Base-by-base conservation (phyloP, 169 alveolate genomes). In the Nephromyces sp. region DNA sequence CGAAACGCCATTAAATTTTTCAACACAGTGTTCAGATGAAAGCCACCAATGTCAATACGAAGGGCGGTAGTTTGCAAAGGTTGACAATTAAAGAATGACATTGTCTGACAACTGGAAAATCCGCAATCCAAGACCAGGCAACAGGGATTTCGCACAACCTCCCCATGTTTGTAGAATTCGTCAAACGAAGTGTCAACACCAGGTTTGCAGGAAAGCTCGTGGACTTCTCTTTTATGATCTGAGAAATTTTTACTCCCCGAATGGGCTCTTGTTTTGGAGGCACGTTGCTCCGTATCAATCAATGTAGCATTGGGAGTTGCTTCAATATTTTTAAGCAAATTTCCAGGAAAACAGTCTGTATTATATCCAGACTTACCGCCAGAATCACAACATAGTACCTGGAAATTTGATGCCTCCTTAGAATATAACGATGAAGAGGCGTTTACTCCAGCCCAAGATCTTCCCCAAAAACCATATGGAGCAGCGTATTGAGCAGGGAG, bases 51-150 rank as follows among this genome's bases (percentile, higher is more conserved):
- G 1, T 69, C 68, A 6, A 87, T 88, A 61, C 93, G 77, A 30
- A 89, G 86, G 21, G 90, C 87, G 32, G 92, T 92, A 24, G 84
- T 73, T 32, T 85, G 92, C 6, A 87, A 66, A 24, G 92, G 79
- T 66, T 70, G 66, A 32, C 85, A 81, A 68, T 87, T 86, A 34
- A 81, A 86, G 66, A 84, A 86, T 2, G 94, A 92, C 53, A 89
- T 85, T 8, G 84, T 75, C 66, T 84, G 88, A 25, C 89, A 76
- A 34, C 84, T 78, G 66, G 90, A 84, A 77, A 80, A 89, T 0
- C 94, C 94, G n/a, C 86, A 83, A 52, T 89, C 94, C n/a, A 89
- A 80, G 25, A 86, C 89, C 25, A 89, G 74, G 32, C 93, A 87
- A 65, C 92, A 85, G n/a, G 87, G 74, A 30, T 81, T 77, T 34